Evolutionary conservation across 2,329 filamentous ascomycete species (phyloP).

Genomic region (Epichloe sp.): DNA sequence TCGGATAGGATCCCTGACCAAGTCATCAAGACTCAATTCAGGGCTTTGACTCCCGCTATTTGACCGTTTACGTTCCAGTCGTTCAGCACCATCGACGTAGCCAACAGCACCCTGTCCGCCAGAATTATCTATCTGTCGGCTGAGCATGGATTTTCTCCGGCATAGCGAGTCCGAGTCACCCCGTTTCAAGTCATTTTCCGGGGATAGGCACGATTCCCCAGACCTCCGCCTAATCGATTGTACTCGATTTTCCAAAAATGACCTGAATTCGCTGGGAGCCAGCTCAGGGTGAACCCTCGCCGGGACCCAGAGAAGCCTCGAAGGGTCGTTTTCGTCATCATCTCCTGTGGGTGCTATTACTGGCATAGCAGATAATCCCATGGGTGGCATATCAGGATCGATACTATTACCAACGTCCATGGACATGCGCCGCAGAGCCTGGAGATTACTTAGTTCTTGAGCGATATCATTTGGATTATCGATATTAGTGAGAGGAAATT

Average conservation of each 20-base stretch:
- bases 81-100: constrained; percentile 75
- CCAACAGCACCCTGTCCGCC: constrained; percentile 42
- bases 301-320: constrained; percentile 88
- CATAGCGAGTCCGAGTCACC: constrained; percentile 48
- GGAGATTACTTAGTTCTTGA: constrained; percentile 83
- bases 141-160: constrained; percentile 92
- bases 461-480: constrained; percentile 80
- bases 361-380: constrained; percentile 55
- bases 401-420: constrained; percentile 74
- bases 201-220: constrained; percentile 52
- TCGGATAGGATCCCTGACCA: constrained; percentile 68
- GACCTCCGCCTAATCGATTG: constrained; percentile 80
- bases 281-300: constrained; percentile 88
- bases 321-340: constrained; percentile 77
- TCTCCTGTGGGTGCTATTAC: constrained; percentile 57
- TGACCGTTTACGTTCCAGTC: constrained; percentile 61
- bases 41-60: constrained; percentile 37
- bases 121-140: constrained; percentile 72
- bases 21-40: constrained; percentile 62
- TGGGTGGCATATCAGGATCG: constrained; percentile 62
- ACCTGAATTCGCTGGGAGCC: constrained; percentile 92
- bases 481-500: constrained; percentile 81
- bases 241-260: constrained; percentile 85
- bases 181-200: constrained; percentile 35
- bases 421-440: constrained; percentile 81